Evolutionary conservation across 2,329 filamentous ascomycete species (phyloP).

Genomic region (Ascochyta clinopodiicola): DNA sequence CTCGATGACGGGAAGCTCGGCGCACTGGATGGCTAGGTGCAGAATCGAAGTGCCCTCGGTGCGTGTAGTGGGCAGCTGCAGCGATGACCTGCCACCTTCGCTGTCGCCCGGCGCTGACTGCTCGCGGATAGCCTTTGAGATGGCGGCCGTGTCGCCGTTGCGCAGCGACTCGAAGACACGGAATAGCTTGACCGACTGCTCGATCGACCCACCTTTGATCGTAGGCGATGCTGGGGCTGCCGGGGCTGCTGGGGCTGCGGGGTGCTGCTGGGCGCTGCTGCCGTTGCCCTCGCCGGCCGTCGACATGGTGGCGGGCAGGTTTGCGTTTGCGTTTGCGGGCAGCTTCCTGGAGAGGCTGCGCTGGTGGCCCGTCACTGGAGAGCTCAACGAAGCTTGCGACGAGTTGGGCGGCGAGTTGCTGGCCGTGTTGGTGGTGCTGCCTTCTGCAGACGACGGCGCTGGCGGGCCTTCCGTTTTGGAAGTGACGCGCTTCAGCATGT

Average conservation of each 20-base stretch:
- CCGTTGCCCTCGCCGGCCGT: conserved; percentile 14
- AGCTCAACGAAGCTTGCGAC: conserved; percentile 35
- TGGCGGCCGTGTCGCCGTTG: conserved; percentile 87
- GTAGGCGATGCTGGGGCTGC: conserved; percentile 36
- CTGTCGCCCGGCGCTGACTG: conserved; percentile 53
- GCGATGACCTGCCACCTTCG: conserved; percentile 62
- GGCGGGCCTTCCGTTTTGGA: conserved; percentile 42
- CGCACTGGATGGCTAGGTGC: conserved; percentile 94
- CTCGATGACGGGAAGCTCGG: conserved; percentile 89
- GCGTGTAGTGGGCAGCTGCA: conserved; percentile 48
- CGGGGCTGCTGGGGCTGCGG: too few species aligned
- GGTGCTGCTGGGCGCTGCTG: conserved; percentile 17
- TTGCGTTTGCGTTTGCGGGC: conserved; percentile 19
- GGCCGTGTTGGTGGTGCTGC: conserved; percentile 19
- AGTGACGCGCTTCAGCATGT: conserved; percentile 45
- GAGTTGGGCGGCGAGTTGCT: conserved; percentile 27
- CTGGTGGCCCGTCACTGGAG: conserved; percentile 33
- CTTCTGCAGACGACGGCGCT: conserved; percentile 24
- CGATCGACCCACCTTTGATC: conserved; percentile 63
- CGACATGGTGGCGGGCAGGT: conserved; percentile 40
- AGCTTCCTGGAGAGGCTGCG: conserved; percentile 39
- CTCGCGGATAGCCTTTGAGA: conserved; percentile 83
- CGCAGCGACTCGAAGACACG: conserved; percentile 91
- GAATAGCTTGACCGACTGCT: conserved; percentile 94
- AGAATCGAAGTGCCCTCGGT: conserved; percentile 87